Evolutionary conservation across 176 grass and related monocot species (phyloP).

Genomic region (Metroxylon sagu): DNA sequence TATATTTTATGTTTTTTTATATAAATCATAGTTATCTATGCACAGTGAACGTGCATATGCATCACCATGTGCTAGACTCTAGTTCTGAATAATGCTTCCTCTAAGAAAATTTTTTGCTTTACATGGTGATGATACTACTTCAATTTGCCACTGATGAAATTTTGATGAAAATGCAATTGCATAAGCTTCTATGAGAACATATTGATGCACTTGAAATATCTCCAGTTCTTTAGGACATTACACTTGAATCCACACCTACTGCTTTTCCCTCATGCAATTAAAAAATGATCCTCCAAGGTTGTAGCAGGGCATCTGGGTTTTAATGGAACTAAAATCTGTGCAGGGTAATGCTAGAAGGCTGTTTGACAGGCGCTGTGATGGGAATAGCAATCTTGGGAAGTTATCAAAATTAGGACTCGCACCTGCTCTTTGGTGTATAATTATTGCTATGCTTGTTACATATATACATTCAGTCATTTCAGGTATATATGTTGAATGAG

Average conservation of each 20-base stretch:
- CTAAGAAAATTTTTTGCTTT: too few relatives aligned
- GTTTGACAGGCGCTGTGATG: constrained; percentile 66
- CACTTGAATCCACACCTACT: neutral
- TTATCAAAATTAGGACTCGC: constrained; percentile 81
- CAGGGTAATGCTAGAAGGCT: constrained; percentile 97
- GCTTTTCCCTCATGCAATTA: neutral
- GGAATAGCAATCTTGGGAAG: constrained; percentile 44
- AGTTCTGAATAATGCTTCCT: too few relatives aligned
- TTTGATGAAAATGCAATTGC: too few relatives aligned
- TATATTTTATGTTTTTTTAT: too few relatives aligned
- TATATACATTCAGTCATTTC: constrained; percentile 78
- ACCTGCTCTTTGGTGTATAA: constrained; percentile 77
- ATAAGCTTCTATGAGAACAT: too few relatives aligned
- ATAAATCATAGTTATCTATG: too few relatives aligned
- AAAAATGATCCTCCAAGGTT: neutral
- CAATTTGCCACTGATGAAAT: too few relatives aligned
- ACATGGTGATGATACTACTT: too few relatives aligned
- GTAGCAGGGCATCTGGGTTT: constrained; percentile 6
- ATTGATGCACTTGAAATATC: too few relatives aligned
- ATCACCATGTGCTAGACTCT: too few relatives aligned
- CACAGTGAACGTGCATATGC: too few relatives aligned
- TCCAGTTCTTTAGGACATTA: too few relatives aligned
- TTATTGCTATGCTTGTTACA: constrained; percentile 56
- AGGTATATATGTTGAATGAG: constrained; percentile 30
- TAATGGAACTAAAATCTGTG: constrained; percentile 7